Conservation (phyloP, 2,329 filamentous ascomycete species). For the Hypocrella siamensis region DNA sequence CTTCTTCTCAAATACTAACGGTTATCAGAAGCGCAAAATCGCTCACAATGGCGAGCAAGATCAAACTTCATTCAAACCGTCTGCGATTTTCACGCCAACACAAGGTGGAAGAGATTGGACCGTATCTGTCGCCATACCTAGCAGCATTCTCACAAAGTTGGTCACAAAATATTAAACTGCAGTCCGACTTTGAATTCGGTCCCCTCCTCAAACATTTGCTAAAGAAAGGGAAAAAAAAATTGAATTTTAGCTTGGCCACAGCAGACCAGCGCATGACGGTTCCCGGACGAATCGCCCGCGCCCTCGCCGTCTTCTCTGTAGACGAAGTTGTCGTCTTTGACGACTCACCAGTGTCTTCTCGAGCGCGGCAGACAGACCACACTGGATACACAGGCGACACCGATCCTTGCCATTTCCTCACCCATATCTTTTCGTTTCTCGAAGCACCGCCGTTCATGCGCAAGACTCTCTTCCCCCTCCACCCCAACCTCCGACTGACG, state of each 20-base stretch:
- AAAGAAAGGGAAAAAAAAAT: not conserved
- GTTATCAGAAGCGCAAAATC: constrained; percentile 34
- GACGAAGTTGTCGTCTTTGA: constrained; percentile 77
- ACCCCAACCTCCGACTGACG: constrained; percentile 60
- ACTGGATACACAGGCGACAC: constrained; percentile 49
- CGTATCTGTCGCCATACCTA: constrained; percentile 61
- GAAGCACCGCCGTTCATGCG: constrained; percentile 76
- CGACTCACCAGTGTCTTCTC: constrained; percentile 38
- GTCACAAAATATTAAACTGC: too few relatives aligned
- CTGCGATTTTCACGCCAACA: constrained; percentile 49
- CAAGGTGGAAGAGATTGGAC: constrained; percentile 54
- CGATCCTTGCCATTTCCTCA: constrained; percentile 66
- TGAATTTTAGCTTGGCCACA: constrained; percentile 42
- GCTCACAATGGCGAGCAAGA: constrained; percentile 19
- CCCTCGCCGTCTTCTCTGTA: constrained; percentile 67
- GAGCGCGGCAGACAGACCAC: constrained; percentile 30
- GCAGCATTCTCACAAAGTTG: constrained; percentile 62
- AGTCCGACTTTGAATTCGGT: too few relatives aligned
- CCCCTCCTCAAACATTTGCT: too few relatives aligned
- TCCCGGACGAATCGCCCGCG: constrained; percentile 63
- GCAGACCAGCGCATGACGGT: constrained; percentile 61
- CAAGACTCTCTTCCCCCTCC: constrained; percentile 58
- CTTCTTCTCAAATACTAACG: not conserved
- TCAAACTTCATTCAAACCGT: constrained; percentile 44
- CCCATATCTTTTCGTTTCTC: constrained; percentile 65